These are phyloP conservation scores for Lactarius deliciosus DNA, from an alignment of 768 basidiomycete genomes.

Conservation along the genomic window DNA sequence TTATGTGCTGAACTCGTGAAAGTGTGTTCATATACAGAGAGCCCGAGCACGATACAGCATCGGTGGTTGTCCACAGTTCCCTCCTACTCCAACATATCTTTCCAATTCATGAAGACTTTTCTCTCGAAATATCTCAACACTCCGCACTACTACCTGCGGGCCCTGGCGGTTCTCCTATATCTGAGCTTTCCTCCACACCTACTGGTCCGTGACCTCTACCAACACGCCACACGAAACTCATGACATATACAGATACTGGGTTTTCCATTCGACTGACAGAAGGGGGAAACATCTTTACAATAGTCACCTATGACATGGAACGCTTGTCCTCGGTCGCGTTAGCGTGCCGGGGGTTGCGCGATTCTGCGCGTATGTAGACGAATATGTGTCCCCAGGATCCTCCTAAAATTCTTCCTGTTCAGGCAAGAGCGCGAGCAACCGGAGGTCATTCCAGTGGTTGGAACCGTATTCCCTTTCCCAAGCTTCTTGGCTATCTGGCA, in stretches of 20 bases:
- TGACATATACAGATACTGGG: constrained; percentile 10
- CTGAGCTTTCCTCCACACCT: not conserved
- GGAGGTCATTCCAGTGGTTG: constrained; percentile 15
- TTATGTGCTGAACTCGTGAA: constrained; percentile 5
- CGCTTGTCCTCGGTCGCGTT: constrained; percentile 17
- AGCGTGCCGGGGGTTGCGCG: constrained; percentile 22
- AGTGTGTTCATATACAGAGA: constrained; percentile 24
- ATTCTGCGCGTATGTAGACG: constrained; percentile 20
- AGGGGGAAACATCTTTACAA: constrained; percentile 7
- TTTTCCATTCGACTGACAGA: constrained; percentile 18
- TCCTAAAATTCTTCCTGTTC: not conserved
- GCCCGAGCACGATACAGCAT: not conserved
- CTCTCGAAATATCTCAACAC: constrained; percentile 26
- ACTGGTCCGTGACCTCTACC: constrained; percentile 13
- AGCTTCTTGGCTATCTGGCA: constrained; percentile 29
- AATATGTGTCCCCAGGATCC: not conserved
- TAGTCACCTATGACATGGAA: constrained; percentile 23
- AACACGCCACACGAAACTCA: not conserved
- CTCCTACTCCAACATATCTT: constrained; percentile 23
- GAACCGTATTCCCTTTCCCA: constrained; percentile 24
- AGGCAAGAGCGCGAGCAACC: constrained; percentile 10
- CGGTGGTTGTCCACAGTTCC: not conserved
- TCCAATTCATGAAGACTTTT: constrained; percentile 21
- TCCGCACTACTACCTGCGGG: not conserved
- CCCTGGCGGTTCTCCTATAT: not conserved